Conservation (phyloP, 2,329 filamentous ascomycete species). For the Arthroderma sp. region DNA sequence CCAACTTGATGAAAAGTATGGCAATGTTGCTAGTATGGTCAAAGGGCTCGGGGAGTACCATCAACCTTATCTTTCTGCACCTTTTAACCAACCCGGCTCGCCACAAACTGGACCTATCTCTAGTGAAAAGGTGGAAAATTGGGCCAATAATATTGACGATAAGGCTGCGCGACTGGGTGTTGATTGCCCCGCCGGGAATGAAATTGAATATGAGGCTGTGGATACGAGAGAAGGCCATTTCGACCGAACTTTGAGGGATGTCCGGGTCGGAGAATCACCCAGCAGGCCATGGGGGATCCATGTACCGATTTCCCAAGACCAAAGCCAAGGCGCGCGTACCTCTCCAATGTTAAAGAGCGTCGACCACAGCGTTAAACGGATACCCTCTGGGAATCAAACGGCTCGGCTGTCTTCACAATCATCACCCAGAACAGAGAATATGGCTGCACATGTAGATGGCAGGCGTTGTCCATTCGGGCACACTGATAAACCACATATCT, state of each 20-base stretch:
- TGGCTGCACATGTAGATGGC: too few relatives aligned
- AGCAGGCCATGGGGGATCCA: slow-evolving; percentile 87
- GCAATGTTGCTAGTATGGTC: slow-evolving; percentile 86
- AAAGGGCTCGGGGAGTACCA: slow-evolving; percentile 78
- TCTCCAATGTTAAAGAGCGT: background rate
- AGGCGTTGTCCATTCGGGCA: too few relatives aligned
- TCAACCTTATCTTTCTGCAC: slow-evolving; percentile 64
- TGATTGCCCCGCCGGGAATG: slow-evolving; percentile 14
- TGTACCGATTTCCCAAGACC: slow-evolving; percentile 49
- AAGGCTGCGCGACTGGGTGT: slow-evolving; percentile 30
- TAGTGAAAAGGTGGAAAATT: slow-evolving; percentile 65
- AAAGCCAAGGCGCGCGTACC: slow-evolving; percentile 18
- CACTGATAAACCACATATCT: too few relatives aligned
- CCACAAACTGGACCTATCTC: slow-evolving; percentile 31
- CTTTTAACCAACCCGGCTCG: slow-evolving; percentile 24
- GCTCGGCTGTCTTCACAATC: too few relatives aligned
- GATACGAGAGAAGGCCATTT: slow-evolving; percentile 55
- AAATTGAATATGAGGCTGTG: slow-evolving; percentile 6
- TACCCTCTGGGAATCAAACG: too few relatives aligned
- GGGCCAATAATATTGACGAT: slow-evolving; percentile 65
- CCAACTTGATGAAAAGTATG: slow-evolving; percentile 88
- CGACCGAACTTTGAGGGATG: slow-evolving; percentile 71
- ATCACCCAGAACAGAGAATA: too few relatives aligned
- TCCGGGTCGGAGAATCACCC: slow-evolving; percentile 86
- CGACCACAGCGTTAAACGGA: too few relatives aligned